Evolutionary conservation across 2,329 filamentous ascomycete species (phyloP), one percentile per base, ranked within the genome.

Genomic region (Leptographium wingfieldii): DNA sequence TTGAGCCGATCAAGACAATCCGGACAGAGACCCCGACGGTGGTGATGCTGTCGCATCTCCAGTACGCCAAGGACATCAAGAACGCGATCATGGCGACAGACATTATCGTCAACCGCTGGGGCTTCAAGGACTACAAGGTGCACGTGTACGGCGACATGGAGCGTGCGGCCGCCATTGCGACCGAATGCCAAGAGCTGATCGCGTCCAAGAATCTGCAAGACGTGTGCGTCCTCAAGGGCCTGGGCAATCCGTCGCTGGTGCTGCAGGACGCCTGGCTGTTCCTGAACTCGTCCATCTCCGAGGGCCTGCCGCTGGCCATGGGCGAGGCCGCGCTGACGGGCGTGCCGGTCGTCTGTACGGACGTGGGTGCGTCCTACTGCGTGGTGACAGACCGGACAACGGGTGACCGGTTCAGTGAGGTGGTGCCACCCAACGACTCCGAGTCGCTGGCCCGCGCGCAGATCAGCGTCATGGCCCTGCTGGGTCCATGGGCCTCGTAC

Each of bases 111-210:
- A 85, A 86, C 67, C 76, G 82, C 65, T 85, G 79, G 76, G 82
- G 82, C n/a, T 85, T 86, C 69, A 77, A 75, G 51, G 82, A 85
- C 61, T 86, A 85, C 69, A 75, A 78, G 58, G 76, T 86, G 2
- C 77, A 83, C 61, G 79, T 86, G 22, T 86, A 85, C 65, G 83
- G 83, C 12, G 81, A 81, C 22, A 79, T 84, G 59, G 83, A 85
- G 68, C 82, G 83, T 3, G 59, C 59, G 12, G 59, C 59, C 35
- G 77, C 77, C 2, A 81, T 82, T 65, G 79, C 79, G 7, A 80
- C 77, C 0, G 80, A 82, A 64, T 81, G 78, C 63, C 77, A 80
- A 63, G 77, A 80, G 60, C 76, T 82, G 48, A 79, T 82, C 62
- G 77, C 78, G 5, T 77, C 77, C n/a, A 80, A 80, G 65, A 74